Conservation (phyloP, 192 early-diverging fungal genomes). For the Coemansia sp. region DNA sequence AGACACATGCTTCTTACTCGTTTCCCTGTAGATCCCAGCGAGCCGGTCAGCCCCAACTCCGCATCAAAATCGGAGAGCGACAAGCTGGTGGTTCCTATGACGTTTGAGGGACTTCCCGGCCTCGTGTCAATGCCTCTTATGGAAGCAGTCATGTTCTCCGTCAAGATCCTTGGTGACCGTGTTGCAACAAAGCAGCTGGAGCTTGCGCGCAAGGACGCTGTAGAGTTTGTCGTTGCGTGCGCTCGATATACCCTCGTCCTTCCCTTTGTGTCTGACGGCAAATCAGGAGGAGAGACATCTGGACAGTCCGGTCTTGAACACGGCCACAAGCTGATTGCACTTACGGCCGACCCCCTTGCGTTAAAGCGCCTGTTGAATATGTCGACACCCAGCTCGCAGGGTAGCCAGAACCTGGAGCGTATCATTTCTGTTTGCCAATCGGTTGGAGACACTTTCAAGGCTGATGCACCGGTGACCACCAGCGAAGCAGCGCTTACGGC, state of each 20-base stretch:
- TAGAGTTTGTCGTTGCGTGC: constrained; percentile 45
- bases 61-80: not conserved
- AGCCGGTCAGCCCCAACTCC: not conserved
- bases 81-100: constrained; percentile 21
- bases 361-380: constrained; percentile 43
- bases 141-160: constrained; percentile 37
- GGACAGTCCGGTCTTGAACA: not conserved
- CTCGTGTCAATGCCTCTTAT: constrained; percentile 36
- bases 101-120: constrained; percentile 41
- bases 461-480: constrained; percentile 6
- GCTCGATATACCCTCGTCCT: constrained; percentile 30
- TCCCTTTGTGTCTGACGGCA: constrained; percentile 13
- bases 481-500: constrained; percentile 15
- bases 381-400: constrained; percentile 39
- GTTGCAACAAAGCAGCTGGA: constrained; percentile 18
- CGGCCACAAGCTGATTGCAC: constrained; percentile 17
- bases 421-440: constrained; percentile 20
- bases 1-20: constrained; percentile 71
- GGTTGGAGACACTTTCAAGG: constrained; percentile 34
- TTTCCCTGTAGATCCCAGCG: constrained; percentile 19
- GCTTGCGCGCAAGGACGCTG: constrained; percentile 31
- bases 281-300: not conserved
- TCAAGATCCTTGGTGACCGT: constrained; percentile 27
- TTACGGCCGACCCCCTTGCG: constrained; percentile 23
- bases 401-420: constrained; percentile 41